Percentiles rank a stretch among this genome's conserved stretches.
Conservation (phyloP, 345 rosid genomes). For the Abelmoschus esculentus region DNA sequence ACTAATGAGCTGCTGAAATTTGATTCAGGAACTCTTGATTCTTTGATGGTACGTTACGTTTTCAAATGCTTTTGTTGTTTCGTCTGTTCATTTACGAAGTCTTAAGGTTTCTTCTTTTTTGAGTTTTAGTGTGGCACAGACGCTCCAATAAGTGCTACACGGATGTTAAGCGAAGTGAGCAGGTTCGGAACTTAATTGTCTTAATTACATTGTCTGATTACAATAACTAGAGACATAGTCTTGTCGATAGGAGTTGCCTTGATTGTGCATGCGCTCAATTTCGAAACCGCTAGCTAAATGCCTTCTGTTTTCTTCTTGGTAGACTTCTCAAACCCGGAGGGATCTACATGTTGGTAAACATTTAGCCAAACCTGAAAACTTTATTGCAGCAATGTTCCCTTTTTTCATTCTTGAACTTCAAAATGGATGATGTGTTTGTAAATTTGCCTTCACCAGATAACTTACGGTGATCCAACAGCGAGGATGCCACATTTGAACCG, state of each 20-base stretch:
- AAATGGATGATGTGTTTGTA: conserved; percentile 1
- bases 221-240: neutral
- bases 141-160: conserved; percentile 68
- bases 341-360: conserved; percentile 77
- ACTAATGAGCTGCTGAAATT: conserved; percentile 15
- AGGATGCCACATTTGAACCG: conserved; percentile 80
- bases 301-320: conserved; percentile 12
- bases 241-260: neutral
- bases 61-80: conserved; percentile 15
- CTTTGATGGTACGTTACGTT: conserved; percentile 72
- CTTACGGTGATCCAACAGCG: conserved; percentile 87
- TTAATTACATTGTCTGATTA: neutral
- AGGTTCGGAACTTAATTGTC: conserved; percentile 39
- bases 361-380: neutral
- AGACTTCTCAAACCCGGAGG: conserved; percentile 92
- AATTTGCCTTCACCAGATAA: conserved; percentile 44
- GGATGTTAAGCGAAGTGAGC: conserved; percentile 93
- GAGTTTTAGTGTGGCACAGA: conserved; percentile 66
- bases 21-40: conserved; percentile 83
- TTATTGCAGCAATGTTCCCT: neutral
- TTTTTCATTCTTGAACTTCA: conserved; percentile 2
- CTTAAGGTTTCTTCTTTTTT: conserved; percentile 13
- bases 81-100: neutral
- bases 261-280: neutral
- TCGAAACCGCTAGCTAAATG: conserved; percentile 11